A percentile compares a stretch with the other conserved stretches of the same genome.
Evolutionary conservation across 306 rosid genomes (phyloP).

Genomic region (Glycine soja): DNA sequence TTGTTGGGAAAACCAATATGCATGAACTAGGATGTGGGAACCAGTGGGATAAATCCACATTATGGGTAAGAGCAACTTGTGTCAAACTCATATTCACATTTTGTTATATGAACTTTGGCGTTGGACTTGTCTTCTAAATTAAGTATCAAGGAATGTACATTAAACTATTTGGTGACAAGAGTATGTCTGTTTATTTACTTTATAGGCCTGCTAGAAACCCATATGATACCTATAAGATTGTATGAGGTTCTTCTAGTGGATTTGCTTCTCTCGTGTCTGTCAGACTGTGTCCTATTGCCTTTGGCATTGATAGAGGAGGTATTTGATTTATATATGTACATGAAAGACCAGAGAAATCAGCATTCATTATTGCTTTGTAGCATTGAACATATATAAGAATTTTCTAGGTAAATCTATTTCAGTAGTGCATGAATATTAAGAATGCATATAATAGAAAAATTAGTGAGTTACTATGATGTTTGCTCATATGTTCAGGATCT

Average conservation of each 20-base stretch:
- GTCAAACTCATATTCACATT: too few relatives aligned
- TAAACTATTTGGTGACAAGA: constrained; percentile 26
- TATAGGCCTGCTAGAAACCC: constrained; percentile 89
- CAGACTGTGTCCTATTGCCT: constrained; percentile 89
- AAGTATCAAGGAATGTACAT: not conserved
- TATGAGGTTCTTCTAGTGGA: constrained; percentile 97
- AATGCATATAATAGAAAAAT: too few relatives aligned
- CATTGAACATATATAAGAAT: too few relatives aligned
- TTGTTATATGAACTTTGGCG: too few relatives aligned
- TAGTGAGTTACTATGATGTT: too few relatives aligned
- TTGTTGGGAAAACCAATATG: constrained; percentile 96
- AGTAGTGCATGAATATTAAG: too few relatives aligned
- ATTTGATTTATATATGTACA: constrained; percentile 50
- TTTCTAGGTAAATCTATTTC: too few relatives aligned
- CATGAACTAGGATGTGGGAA: constrained; percentile 97
- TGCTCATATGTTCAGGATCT: too few relatives aligned
- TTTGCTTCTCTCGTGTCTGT: constrained; percentile 93
- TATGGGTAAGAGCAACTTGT: constrained; percentile 69
- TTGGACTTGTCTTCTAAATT: not conserved
- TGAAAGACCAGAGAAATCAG: too few relatives aligned
- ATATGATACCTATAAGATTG: constrained; percentile 60
- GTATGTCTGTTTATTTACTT: constrained; percentile 28
- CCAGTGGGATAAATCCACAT: constrained; percentile 96
- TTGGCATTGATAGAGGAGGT: constrained; percentile 99
- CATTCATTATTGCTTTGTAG: too few relatives aligned